Percentiles rank a stretch among this genome's conserved stretches.
Evolutionary conservation across 495 filamentous ascomycete species (phyloP).

Genomic region (Pyrenula massariospora): DNA sequence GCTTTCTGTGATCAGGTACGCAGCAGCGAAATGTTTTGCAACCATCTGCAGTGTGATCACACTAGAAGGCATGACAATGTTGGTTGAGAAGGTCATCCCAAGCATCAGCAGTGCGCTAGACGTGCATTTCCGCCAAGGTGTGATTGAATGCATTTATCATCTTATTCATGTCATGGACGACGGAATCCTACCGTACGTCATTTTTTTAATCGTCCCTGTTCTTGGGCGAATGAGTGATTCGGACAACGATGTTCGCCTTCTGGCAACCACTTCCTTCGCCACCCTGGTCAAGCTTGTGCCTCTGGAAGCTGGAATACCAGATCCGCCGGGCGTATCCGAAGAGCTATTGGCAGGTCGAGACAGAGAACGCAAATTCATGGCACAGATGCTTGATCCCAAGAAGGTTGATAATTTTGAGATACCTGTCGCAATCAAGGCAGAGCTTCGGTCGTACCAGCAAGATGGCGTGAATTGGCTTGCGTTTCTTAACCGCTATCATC

Average conservation of each 20-base stretch:
- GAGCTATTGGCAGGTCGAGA: constrained; percentile 83
- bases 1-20: constrained; percentile 86
- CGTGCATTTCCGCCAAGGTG: constrained; percentile 77
- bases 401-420: constrained; percentile 92
- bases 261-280: constrained; percentile 93
- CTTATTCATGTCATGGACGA: constrained; percentile 98
- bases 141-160: constrained; percentile 88
- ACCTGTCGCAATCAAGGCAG: constrained; percentile 92
- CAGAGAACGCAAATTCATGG: constrained; percentile 87
- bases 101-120: constrained; percentile 81
- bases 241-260: constrained; percentile 84
- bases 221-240: constrained; percentile 98
- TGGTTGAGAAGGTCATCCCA: constrained; percentile 87
- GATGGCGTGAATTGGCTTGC: constrained; percentile 98
- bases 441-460: constrained; percentile 91
- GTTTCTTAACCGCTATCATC: constrained; percentile 94
- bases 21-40: constrained; percentile 93
- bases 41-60: constrained; percentile 94
- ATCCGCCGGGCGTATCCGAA: constrained; percentile 84
- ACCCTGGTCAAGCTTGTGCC: constrained; percentile 97
- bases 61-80: constrained; percentile 86
- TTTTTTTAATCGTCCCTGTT: constrained; percentile 97
- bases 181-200: constrained; percentile 89
- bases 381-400: constrained; percentile 87
- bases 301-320: constrained; percentile 94